These are phyloP conservation scores for Oryza meyeriana DNA, from an alignment of 176 grass and related monocot species.

Conservation along the genomic window DNA sequence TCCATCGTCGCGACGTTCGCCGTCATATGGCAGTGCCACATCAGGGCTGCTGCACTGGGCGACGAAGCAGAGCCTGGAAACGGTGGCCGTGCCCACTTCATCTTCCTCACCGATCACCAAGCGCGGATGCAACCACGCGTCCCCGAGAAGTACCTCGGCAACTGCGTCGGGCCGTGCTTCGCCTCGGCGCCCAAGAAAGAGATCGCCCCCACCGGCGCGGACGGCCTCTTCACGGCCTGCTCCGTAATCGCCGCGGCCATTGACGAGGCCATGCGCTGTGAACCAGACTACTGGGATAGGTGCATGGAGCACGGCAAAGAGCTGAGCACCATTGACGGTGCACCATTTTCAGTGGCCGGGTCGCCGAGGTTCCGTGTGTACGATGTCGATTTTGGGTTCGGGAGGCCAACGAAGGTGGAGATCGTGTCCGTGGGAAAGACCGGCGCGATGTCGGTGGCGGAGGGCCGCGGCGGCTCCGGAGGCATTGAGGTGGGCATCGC, in stretches of 20 bases:
- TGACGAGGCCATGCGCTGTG: background rate
- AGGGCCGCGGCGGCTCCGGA: conserved; percentile 19
- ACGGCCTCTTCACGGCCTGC: background rate
- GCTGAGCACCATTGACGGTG: background rate
- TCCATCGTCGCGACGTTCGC: conserved; percentile 24
- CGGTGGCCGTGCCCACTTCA: too few species aligned
- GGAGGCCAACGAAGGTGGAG: conserved; percentile 43
- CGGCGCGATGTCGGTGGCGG: conserved; percentile 25
- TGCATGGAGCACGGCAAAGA: background rate
- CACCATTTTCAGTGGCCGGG: background rate
- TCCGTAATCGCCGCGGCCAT: background rate
- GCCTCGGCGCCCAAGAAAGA: background rate
- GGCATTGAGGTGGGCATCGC: conserved; percentile 47
- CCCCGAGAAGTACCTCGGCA: conserved; percentile 39
- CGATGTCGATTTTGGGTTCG: conserved; percentile 37
- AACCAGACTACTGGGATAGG: background rate
- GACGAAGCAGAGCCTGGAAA: background rate
- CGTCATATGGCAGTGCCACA: conserved; percentile 13
- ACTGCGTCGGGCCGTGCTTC: conserved; percentile 25
- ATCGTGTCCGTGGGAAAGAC: conserved; percentile 20
- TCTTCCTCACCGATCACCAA: conserved; percentile 10
- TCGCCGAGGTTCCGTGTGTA: conserved; percentile 46
- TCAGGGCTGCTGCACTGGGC: background rate
- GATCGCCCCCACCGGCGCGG: background rate
- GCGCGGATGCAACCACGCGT: conserved; percentile 14